Evolutionary conservation across 75 land plant species (phyloP).

Genomic region (Sequoiadendron giganteum): DNA sequence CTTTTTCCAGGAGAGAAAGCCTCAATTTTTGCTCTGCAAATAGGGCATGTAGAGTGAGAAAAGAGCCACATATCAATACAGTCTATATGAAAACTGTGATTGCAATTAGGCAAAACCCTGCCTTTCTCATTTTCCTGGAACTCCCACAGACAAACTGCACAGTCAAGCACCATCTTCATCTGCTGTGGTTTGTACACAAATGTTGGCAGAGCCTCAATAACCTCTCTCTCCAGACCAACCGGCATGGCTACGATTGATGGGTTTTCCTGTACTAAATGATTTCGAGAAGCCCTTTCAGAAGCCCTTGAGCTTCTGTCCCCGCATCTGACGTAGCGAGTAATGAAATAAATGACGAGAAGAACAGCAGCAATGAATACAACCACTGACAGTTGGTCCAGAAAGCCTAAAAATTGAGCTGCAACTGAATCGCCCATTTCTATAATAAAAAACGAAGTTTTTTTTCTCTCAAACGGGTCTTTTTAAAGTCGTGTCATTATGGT

Average conservation of each 20-base stretch:
- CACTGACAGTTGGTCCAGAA: not conserved
- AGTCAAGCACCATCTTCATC: not conserved
- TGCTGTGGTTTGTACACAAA: not conserved
- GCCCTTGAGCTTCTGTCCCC: not conserved
- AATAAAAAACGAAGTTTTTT: too few species aligned
- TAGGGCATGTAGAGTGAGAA: constrained; percentile 44
- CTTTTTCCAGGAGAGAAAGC: not conserved
- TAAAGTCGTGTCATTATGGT: too few species aligned
- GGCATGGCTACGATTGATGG: not conserved
- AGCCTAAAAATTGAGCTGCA: not conserved
- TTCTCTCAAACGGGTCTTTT: too few species aligned
- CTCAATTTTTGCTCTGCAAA: constrained; percentile 24
- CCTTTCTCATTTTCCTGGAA: constrained; percentile 32
- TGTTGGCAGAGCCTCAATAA: not conserved
- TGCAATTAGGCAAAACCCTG: constrained; percentile 28
- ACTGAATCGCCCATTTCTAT: not conserved
- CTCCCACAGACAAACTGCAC: constrained; percentile 17
- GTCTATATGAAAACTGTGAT: constrained; percentile 35
- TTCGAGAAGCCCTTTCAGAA: not conserved
- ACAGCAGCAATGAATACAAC: not conserved
- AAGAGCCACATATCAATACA: constrained; percentile 59
- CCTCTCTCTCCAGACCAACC: not conserved
- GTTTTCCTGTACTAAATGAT: not conserved
- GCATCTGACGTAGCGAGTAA: not conserved
- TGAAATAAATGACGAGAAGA: too few species aligned